Evolutionary conservation across 768 basidiomycete genomes (phyloP).

Genomic region (Leccinum boreale): DNA sequence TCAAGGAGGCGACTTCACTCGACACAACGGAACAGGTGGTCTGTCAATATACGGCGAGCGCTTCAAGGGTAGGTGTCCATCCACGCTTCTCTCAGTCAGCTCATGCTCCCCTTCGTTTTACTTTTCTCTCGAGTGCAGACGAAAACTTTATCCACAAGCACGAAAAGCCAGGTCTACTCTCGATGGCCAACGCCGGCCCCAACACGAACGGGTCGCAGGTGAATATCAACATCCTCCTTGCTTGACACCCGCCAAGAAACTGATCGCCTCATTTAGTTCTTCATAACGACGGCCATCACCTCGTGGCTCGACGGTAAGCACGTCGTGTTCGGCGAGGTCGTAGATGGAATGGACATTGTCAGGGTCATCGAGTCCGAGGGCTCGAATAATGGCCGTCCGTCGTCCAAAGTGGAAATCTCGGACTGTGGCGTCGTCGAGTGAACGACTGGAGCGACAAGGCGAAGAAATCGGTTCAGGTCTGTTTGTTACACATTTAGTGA

Average conservation of each 20-base stretch:
- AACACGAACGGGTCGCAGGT: constrained; percentile 82
- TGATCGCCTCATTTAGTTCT: constrained; percentile 46
- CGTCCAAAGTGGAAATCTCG: constrained; percentile 47
- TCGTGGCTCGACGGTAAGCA: constrained; percentile 51
- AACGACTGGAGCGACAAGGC: background rate
- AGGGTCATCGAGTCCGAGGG: constrained; percentile 38
- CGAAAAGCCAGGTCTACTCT: constrained; percentile 61
- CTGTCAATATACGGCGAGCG: constrained; percentile 81
- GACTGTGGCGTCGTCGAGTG: constrained; percentile 48
- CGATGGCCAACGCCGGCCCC: constrained; percentile 86
- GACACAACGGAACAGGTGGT: constrained; percentile 75
- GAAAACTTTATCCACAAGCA: constrained; percentile 72
- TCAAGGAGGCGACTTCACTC: constrained; percentile 85
- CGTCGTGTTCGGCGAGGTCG: constrained; percentile 49
- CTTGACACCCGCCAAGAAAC: background rate
- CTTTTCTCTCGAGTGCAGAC: constrained; percentile 34
- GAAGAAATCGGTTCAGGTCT: background rate
- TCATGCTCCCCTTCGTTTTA: background rate
- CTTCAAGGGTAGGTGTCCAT: constrained; percentile 55
- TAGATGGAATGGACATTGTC: constrained; percentile 42
- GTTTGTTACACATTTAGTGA: background rate
- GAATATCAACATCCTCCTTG: constrained; percentile 5
- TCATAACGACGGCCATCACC: constrained; percentile 72
- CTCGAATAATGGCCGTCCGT: constrained; percentile 22
- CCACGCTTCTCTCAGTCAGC: background rate